These are phyloP conservation scores for Oropetium thomaeum DNA, from an alignment of 176 grass and related monocot genomes.

Conservation along the genomic window DNA sequence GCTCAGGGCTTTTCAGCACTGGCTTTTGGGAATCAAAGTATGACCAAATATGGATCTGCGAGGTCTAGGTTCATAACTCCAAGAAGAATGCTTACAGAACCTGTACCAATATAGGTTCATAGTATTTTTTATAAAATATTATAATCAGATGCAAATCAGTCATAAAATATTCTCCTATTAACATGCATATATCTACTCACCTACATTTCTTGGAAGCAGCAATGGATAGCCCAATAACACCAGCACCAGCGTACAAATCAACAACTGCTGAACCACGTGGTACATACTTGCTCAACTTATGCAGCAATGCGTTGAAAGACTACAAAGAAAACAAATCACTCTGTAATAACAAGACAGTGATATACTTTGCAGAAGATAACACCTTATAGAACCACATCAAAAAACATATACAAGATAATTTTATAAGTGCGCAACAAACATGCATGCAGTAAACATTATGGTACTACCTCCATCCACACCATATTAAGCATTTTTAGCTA, in stretches of 20 bases:
- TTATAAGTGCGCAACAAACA: neutral
- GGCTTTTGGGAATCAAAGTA: neutral
- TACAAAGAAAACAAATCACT: conserved; percentile 41
- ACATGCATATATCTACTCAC: conserved; percentile 36
- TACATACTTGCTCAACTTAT: conserved; percentile 89
- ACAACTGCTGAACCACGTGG: conserved; percentile 89
- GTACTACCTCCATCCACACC: too few species aligned
- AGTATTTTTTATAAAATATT: too few species aligned
- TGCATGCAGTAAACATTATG: too few species aligned
- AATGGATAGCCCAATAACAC: conserved; percentile 84
- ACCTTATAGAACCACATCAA: neutral
- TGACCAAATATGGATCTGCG: neutral
- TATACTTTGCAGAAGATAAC: conserved; percentile 6
- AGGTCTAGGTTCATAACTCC: neutral
- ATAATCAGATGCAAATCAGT: conserved; percentile 5
- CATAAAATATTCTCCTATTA: neutral
- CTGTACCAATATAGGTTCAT: neutral
- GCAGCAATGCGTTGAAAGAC: conserved; percentile 85
- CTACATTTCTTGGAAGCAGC: conserved; percentile 84
- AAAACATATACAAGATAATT: neutral
- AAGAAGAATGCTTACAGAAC: neutral
- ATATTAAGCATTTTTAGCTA: too few species aligned
- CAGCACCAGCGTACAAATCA: conserved; percentile 91
- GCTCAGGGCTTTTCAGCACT: neutral
- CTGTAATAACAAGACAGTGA: conserved; percentile 8